Conservation (phyloP, 352 stramenopile genomes). For the Pythium biforme region DNA sequence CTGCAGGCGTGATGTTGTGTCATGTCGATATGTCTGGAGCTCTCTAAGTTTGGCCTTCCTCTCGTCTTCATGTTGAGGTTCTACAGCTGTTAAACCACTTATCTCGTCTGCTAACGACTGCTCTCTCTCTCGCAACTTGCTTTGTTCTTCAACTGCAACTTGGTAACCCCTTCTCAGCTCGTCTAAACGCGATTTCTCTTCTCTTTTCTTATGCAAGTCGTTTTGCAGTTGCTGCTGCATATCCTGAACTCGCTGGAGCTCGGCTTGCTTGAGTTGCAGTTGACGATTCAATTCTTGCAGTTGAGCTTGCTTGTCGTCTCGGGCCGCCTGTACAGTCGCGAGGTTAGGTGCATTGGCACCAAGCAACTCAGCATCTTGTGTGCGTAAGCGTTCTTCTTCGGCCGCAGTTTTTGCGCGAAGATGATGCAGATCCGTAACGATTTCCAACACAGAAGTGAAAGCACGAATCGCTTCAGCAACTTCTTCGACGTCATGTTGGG, state of each 20-base stretch:
- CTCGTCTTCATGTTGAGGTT: constrained; percentile 44
- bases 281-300: constrained; percentile 50
- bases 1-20: not conserved
- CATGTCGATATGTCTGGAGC: constrained; percentile 34
- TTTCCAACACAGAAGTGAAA: constrained; percentile 33
- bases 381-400: constrained; percentile 41
- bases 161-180: constrained; percentile 57
- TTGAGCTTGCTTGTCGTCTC: constrained; percentile 51
- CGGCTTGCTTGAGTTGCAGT: constrained; percentile 52
- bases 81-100: constrained; percentile 31
- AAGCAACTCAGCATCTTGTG: constrained; percentile 29
- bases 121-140: constrained; percentile 51
- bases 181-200: constrained; percentile 54
- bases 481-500: constrained; percentile 25
- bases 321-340: constrained; percentile 36
- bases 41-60: constrained; percentile 46
- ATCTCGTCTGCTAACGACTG: constrained; percentile 54
- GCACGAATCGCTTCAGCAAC: constrained; percentile 32
- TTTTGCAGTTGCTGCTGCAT: constrained; percentile 57
- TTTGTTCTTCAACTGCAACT: constrained; percentile 45
- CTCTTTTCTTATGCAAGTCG: constrained; percentile 56
- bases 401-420: constrained; percentile 29
- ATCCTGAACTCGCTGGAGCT: constrained; percentile 46
- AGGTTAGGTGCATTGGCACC: constrained; percentile 40
- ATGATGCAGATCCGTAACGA: constrained; percentile 35